Conservation (phyloP, 805 yeast species). For the Vanderwaltozyma polyspora region DNA sequence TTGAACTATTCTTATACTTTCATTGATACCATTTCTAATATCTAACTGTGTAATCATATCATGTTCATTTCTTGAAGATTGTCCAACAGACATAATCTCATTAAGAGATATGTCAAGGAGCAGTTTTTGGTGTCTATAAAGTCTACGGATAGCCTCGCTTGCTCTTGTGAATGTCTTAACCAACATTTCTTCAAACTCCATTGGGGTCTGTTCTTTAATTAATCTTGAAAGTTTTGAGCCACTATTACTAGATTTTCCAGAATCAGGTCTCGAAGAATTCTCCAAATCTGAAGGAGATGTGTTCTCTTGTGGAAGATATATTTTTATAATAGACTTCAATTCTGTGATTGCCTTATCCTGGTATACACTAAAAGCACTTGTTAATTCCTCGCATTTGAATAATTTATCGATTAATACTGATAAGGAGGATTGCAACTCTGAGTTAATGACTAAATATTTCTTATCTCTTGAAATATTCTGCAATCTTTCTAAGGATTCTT, state of each 20-base stretch:
- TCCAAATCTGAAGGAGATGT: neutral
- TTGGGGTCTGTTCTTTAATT: slow-evolving; percentile 57
- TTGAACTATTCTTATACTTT: slow-evolving; percentile 62
- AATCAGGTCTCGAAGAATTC: neutral
- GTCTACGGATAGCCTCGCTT: slow-evolving; percentile 62
- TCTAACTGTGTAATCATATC: slow-evolving; percentile 48
- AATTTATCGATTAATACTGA: slow-evolving; percentile 42
- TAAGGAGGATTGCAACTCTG: slow-evolving; percentile 34
- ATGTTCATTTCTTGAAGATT: slow-evolving; percentile 21
- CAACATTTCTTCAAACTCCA: slow-evolving; percentile 67
- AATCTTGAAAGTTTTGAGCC: slow-evolving; percentile 33
- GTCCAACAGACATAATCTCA: slow-evolving; percentile 23
- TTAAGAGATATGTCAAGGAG: slow-evolving; percentile 60
- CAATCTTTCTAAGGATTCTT: slow-evolving; percentile 41
- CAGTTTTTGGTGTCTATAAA: slow-evolving; percentile 69
- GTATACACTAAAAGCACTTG: slow-evolving; percentile 50
- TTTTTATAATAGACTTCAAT: slow-evolving; percentile 59
- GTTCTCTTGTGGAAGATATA: slow-evolving; percentile 44
- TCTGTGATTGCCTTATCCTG: slow-evolving; percentile 62
- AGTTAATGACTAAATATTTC: slow-evolving; percentile 31
- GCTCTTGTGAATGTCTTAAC: slow-evolving; percentile 47
- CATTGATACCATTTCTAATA: slow-evolving; percentile 51
- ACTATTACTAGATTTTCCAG: slow-evolving; percentile 20
- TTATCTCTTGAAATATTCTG: slow-evolving; percentile 24
- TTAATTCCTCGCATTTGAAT: slow-evolving; percentile 48